Evolutionary conservation across 768 basidiomycete species (phyloP).

Genomic region (Kwoniella sp.): DNA sequence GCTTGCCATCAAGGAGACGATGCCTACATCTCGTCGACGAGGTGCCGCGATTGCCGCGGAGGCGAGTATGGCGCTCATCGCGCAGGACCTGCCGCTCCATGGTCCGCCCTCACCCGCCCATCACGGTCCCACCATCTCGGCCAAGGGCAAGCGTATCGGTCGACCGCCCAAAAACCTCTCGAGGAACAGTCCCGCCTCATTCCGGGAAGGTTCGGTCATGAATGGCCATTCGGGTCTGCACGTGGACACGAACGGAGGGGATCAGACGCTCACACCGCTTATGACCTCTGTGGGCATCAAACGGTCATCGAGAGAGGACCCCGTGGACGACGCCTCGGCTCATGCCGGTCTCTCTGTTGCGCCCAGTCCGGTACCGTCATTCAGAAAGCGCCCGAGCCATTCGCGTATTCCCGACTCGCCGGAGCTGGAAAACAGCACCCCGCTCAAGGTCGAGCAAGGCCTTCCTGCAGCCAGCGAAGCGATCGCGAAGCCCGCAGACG

Average conservation of each 20-base stretch:
- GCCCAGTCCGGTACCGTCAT: not conserved
- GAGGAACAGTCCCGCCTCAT: slow-evolving; percentile 21
- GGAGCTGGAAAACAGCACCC: not conserved
- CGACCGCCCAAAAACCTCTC: slow-evolving; percentile 14
- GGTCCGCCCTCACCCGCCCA: slow-evolving; percentile 60
- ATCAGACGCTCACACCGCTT: slow-evolving; percentile 1
- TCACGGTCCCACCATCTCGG: slow-evolving; percentile 13
- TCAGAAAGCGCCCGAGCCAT: slow-evolving; percentile 13
- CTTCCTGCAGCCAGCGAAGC: slow-evolving; percentile 66
- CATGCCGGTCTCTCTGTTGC: not conserved
- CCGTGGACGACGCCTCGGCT: slow-evolving; percentile 12
- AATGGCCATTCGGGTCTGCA: slow-evolving; percentile 3
- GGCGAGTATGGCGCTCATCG: slow-evolving; percentile 66
- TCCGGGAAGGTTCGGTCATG: slow-evolving; percentile 26
- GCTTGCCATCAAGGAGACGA: slow-evolving; percentile 55
- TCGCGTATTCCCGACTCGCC: slow-evolving; percentile 15
- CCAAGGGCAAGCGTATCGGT: slow-evolving; percentile 11
- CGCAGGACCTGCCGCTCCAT: slow-evolving; percentile 49
- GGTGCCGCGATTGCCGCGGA: slow-evolving; percentile 91
- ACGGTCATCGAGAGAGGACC: slow-evolving; percentile 23
- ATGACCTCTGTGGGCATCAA: slow-evolving; percentile 16
- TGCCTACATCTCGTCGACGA: slow-evolving; percentile 63
- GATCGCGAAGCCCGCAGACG: not conserved
- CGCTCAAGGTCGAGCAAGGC: slow-evolving; percentile 60
- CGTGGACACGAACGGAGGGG: not conserved